phyloP scores from a whole-genome alignment of 2,329 filamentous ascomycete genomes.

The Aspergillus fischeri region DNA sequence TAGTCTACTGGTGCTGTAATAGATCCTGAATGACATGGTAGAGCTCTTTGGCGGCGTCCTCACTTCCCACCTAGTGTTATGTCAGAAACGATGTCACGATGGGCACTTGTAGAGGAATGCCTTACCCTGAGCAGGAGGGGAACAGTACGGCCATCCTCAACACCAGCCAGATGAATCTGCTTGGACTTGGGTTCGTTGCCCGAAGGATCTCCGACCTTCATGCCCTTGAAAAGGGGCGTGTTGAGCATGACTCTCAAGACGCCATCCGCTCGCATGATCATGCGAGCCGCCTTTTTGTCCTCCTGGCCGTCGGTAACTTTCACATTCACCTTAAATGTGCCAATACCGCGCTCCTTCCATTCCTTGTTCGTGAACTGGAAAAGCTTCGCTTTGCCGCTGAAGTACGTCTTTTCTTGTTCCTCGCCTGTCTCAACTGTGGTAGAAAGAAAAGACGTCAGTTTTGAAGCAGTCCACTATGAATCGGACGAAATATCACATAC shows the following conservation, averaged over 20 bases:
- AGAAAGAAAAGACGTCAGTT: slow-evolving; percentile 23
- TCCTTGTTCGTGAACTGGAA: slow-evolving; percentile 70
- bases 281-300: slow-evolving; percentile 55
- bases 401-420: slow-evolving; percentile 70
- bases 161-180: slow-evolving; percentile 60
- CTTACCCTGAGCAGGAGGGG: slow-evolving; percentile 56
- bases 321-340: slow-evolving; percentile 80
- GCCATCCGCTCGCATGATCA: slow-evolving; percentile 89
- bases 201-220: slow-evolving; percentile 67
- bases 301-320: slow-evolving; percentile 55
- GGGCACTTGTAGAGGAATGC: not conserved
- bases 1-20: slow-evolving; percentile 17
- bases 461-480: not conserved
- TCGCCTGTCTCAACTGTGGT: slow-evolving; percentile 77
- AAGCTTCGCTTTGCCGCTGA: slow-evolving; percentile 76
- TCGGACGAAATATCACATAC: slow-evolving; percentile 46
- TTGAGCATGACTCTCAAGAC: slow-evolving; percentile 85
- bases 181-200: slow-evolving; percentile 66
- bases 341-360: slow-evolving; percentile 88
- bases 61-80: slow-evolving; percentile 34
- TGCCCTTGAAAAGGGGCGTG: slow-evolving; percentile 70
- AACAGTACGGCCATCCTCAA: slow-evolving; percentile 51
- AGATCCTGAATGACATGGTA: slow-evolving; percentile 42
- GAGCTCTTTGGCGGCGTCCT: slow-evolving; percentile 45
- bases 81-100: slow-evolving; percentile 3